Base-by-base conservation (phyloP, 1,284 basidiomycete genomes). In the Melampsora medusae region DNA sequence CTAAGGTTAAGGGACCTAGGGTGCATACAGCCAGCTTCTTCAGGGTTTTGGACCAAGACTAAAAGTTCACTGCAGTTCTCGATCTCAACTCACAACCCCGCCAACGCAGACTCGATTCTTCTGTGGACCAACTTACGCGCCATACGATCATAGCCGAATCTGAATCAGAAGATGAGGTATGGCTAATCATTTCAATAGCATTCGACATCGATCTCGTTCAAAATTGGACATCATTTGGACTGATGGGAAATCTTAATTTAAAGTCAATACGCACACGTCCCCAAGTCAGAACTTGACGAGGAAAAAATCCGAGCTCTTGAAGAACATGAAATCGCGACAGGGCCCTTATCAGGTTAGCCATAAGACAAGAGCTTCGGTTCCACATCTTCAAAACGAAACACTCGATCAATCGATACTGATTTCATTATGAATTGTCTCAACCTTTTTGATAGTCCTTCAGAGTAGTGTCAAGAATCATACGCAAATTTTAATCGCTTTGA, bases 381-480 rank as follows among this genome's bases (percentile, higher is more conserved):
- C 6, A 12, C 1, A 7, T 42, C 5, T 4, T 12, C 7, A 9
- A 46, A 31, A 28, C 19, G 2, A 9, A 17, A 12, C 25, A 19
- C 25, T 5, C 12, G 67, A 17, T n/a, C 48, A 50, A n/a, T 22
- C 42, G 46, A 53, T 38, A 3, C 16, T 48, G 77, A 79, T 82
- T 59, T 42, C 81, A 80, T 72, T 81, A 83, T 76, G 82, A 84
- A 78, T 79, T 81, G 25, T 80, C 82, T 73, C 95, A 95, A 17
- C 38, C 38, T 95, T 96, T 35, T 85, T 99, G 81, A 96, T 93
- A n/a, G 96, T 99, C 67, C 87, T 99, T 60, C 97, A 99, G 84
- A 93, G 97, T 84, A 92, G 94, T 49, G 97, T 99, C 79, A 89
- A 97, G 84, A 98, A 98, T 84, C 93, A 97, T 84, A 91, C 93